Base-by-base conservation (phyloP, 225 moss, liverwort and hornwort species). In the Polytrichum formosum region DNA sequence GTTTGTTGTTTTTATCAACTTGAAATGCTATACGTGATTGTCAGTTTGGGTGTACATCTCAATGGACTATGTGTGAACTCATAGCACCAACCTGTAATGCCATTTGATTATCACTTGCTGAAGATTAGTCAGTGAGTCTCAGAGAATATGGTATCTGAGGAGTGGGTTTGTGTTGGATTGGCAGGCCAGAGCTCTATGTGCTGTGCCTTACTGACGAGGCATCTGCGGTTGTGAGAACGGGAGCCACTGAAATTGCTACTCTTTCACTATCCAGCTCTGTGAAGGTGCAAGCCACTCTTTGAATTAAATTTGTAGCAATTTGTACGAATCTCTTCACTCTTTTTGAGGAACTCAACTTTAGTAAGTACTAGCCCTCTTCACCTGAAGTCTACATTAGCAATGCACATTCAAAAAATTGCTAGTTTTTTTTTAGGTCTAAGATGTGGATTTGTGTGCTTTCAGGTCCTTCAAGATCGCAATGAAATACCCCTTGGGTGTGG, bases 401-500 rank as follows among this genome's bases (percentile, higher is more conserved):
- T 46, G 46, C 46, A 16, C 46, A 46, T 16, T 13, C 1, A 46
- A 46, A 46, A 46, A 13, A 46, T 2, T 37, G 37, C 37, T 37
- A 37, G 10, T 37, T 2, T 10, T 37, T 26, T 37, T 26, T 26
- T 1, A 8, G 4, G 6, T 76, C 71, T 81, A 6, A 73, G 61
- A 5, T 58, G 22, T 65, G 65, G 20, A 17, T 64, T 70, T 26
- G 26, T 25, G 1, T 66, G 68, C 68, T 26, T 63, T 65, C 85
- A 96, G 91, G 83, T 96, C 30, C 77, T 92, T 74, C 64, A 30
- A 70, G 85, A 83, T 64, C 72, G 77, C 5, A 69, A 79, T 30
- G 69, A 71, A 31, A 74, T 82, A 67, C 96, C 93, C 3, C 68
- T 72, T n/a, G 89, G 91, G 70, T 96, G 92, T 70, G 93, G 90